These are phyloP conservation scores for Kalanchoe fedtschenkoi DNA, from an alignment of 164 flowering plant genomes.

Conservation along the genomic window DNA sequence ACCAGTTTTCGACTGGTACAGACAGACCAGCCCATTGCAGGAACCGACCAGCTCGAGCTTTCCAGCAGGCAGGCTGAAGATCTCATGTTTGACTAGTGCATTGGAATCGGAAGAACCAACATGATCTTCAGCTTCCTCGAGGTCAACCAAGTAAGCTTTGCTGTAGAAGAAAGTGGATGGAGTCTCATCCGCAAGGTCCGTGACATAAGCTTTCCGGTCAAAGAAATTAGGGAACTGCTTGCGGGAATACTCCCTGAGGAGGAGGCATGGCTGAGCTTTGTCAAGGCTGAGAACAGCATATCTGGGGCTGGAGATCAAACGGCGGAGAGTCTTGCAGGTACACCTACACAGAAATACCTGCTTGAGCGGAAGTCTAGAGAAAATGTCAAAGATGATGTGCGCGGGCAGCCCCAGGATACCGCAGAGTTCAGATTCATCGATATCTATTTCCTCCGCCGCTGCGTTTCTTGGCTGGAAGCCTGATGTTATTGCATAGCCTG, in stretches of 20 bases:
- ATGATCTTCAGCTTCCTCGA: constrained; percentile 3
- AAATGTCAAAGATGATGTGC: constrained; percentile 9
- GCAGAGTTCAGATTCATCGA: background rate
- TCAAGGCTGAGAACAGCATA: constrained; percentile 8
- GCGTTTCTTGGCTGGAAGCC: background rate
- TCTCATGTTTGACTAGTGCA: background rate
- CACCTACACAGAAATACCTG: constrained; percentile 13
- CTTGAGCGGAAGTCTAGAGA: constrained; percentile 19
- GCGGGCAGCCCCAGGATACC: constrained; percentile 11
- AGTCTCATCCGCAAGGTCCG: constrained; percentile 1
- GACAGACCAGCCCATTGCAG: constrained; percentile 21
- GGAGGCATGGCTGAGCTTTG: constrained; percentile 8
- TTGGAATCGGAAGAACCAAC: background rate
- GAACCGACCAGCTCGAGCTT: constrained; percentile 11
- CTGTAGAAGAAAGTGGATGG: constrained; percentile 3
- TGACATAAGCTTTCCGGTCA: background rate
- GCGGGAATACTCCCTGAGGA: constrained; percentile 6
- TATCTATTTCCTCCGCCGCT: background rate
- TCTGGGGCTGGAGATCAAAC: constrained; percentile 10
- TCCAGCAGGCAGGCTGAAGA: constrained; percentile 5
- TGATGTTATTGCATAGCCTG: background rate
- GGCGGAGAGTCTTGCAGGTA: constrained; percentile 15
- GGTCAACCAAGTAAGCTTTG: constrained; percentile 9
- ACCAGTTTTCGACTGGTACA: constrained; percentile 7
- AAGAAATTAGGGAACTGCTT: constrained; percentile 1